Conservation (phyloP, 2,329 filamentous ascomycete genomes). For the Ascochyta clinopodiicola region DNA sequence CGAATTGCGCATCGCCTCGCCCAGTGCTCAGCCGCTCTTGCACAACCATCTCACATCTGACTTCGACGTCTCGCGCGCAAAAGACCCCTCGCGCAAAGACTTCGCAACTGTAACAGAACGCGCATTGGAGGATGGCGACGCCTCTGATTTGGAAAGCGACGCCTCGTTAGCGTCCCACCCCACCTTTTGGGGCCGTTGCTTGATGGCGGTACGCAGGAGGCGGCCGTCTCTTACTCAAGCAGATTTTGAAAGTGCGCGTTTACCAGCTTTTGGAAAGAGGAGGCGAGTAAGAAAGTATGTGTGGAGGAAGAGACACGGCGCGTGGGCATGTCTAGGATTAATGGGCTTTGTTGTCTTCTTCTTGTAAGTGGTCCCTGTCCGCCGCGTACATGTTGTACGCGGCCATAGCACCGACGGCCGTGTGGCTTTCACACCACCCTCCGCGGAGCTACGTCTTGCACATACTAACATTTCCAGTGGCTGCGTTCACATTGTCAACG, state of each 20-base stretch:
- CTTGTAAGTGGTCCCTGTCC: slow-evolving; percentile 40
- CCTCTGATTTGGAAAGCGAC: slow-evolving; percentile 24
- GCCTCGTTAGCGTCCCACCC: slow-evolving; percentile 14
- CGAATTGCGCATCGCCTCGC: slow-evolving; percentile 15
- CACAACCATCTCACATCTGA: slow-evolving; percentile 30
- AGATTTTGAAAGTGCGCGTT: slow-evolving; percentile 19
- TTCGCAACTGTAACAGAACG: slow-evolving; percentile 19
- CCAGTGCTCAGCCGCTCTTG: slow-evolving; percentile 29
- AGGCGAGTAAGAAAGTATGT: slow-evolving; percentile 18
- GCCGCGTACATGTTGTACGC: slow-evolving; percentile 5
- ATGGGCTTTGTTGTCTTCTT: slow-evolving; percentile 35
- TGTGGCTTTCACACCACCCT: slow-evolving; percentile 1
- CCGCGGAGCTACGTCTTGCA: neutral
- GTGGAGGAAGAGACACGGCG: slow-evolving; percentile 29
- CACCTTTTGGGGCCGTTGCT: slow-evolving; percentile 36
- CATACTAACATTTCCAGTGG: slow-evolving; percentile 45
- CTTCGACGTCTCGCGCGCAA: slow-evolving; percentile 22
- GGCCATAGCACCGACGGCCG: slow-evolving; percentile 3
- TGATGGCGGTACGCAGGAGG: slow-evolving; percentile 38
- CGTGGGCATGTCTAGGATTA: slow-evolving; percentile 26
- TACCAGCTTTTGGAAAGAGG: slow-evolving; percentile 29
- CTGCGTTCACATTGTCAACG: slow-evolving; percentile 51
- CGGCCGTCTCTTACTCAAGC: slow-evolving; percentile 25
- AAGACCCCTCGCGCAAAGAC: slow-evolving; percentile 22
- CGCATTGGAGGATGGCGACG: slow-evolving; percentile 35